Base-by-base conservation (phyloP, 2,329 filamentous ascomycete genomes). In the Fusarium clavum region DNA sequence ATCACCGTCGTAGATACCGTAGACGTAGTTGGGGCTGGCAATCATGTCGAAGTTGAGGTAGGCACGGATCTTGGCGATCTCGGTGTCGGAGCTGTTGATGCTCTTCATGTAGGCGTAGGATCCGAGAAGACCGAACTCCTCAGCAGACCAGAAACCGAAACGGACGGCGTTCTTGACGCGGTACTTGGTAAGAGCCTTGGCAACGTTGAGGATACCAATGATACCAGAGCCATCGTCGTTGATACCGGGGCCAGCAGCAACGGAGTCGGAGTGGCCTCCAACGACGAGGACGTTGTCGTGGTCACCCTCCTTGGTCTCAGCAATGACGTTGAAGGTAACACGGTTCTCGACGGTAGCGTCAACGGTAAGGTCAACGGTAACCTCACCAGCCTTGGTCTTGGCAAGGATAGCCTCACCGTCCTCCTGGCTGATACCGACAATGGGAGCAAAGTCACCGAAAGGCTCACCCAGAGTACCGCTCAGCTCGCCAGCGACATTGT, bases 171-270 rank as follows among this genome's bases (percentile, higher is more conserved):
- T 85, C 67, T 84, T 84, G 72, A 83, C 78, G 6, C 71, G 76
- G 75, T 82, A 85, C 32, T 81, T 79, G 61, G 78, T 64, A 8
- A 86, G 78, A 44, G 81, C 80, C 48, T 79, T 77, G 41, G 84
- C 83, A 38, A 85, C 78, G 58, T 82, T 83, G n/a, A 86, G 77
- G 8, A 85, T 75, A 7, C 82, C 82, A 56, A 81, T 73, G 7
- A 83, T 83, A 18, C 88, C 88, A 12, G 85, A 87, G 38, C 88
- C 88, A 69, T 90, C 86, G 72, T 90, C 88, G 76, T 90, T 90
- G 80, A 90, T 88, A 22, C 88, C 88, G 2, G 84, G 83, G 0
- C 84, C 84, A 16, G 81, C 84, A n/a, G 77, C 73, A 27, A 85
- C 84, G 14, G 81, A 83, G 73, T 86, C 84, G 4, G 80, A 81